Base-by-base conservation (phyloP, 176 grass and related monocot genomes). In the Saccharum spontaneum region DNA sequence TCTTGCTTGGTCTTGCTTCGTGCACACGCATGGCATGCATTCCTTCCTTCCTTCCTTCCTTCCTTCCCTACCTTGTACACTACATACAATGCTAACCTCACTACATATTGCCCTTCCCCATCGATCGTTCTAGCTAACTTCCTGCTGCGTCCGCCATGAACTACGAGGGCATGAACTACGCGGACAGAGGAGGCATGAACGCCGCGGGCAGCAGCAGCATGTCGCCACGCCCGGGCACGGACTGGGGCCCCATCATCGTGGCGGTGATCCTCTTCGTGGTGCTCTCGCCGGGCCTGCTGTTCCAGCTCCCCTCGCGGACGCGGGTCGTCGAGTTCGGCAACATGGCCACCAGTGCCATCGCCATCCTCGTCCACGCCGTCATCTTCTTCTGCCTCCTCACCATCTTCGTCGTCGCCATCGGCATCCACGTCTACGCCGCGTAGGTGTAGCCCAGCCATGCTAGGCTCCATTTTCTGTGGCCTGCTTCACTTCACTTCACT, bases 221-320 rank as follows among this genome's bases (percentile, higher is more conserved):
- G 67, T 8, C 65, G 69, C 77, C 87, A 1, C 63, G 11, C 14
- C 85, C 81, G 55, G 69, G 80, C 80, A 97, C 94, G 11, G 94
- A 97, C 87, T 97, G 94, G 94, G 94, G 92, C 0, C 89, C 94
- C 34, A 88, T 97, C 82, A 93, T 97, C 64, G 94, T 97, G 61
- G 87, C 92, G 44, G 91, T 97, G 92, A 86, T 97, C 79, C 88
- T 97, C 26, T 97, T 97, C 87, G 90, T 97, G 77, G 22, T 94
- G 60, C 85, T 94, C 0, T 97, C 92, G 15, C 94, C 94, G 34
- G 94, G 94, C 15, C 91, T 97, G 54, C 87, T 97, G 16, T 92
- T 97, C 81, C 94, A 97, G 69, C 85, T 97, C 49, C 94, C 92
- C 2, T 86, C 92, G 38, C 86, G 88, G 88, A 72, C 83, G 28